These are phyloP conservation scores for Trichoderma aggressivum DNA, from an alignment of 2,329 filamentous ascomycete species.

Conservation along the genomic window DNA sequence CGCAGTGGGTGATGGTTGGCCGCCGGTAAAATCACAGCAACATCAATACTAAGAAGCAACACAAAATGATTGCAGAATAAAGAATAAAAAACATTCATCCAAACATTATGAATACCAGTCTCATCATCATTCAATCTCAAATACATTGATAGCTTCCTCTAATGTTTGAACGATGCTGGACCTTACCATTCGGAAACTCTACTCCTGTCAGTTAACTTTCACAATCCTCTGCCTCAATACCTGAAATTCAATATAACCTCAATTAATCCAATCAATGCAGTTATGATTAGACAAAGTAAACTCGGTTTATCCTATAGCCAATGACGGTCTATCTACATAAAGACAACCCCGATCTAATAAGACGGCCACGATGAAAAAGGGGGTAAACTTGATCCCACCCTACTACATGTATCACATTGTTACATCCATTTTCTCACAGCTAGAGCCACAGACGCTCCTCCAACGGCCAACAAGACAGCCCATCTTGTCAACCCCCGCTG, in stretches of 20 bases:
- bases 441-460: not conserved
- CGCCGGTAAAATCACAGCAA: not conserved
- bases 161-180: not conserved
- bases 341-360: too few species aligned
- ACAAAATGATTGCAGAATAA: not conserved
- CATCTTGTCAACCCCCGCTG: not conserved
- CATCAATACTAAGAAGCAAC: not conserved
- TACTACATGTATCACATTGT: not conserved
- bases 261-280: not conserved
- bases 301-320: not conserved
- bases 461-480: not conserved
- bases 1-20: not conserved
- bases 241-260: too few species aligned
- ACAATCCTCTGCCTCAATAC: too few species aligned
- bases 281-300: not conserved
- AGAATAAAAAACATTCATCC: not conserved
- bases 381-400: too few species aligned
- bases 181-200: too few species aligned
- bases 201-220: too few species aligned
- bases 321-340: not conserved
- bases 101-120: accelerated
- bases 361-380: too few species aligned
- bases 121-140: not conserved
- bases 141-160: accelerated
- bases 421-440: not conserved